phyloP scores from a whole-genome alignment of 1,139 yeast genomes.

The Blastobotrys aristatus region DNA sequence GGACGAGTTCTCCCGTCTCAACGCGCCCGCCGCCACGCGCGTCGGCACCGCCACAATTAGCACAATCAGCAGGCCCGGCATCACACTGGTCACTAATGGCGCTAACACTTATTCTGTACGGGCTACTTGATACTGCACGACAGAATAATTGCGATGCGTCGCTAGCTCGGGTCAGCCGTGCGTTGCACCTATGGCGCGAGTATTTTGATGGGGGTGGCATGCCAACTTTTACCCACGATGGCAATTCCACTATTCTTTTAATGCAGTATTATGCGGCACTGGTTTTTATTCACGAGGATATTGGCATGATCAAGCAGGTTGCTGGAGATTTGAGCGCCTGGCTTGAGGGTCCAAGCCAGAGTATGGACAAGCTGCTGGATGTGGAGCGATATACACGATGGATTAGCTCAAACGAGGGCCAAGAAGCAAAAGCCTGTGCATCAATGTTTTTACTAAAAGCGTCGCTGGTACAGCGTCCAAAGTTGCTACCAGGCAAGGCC shows the following conservation, averaged over 20 bases:
- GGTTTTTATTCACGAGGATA: slow-evolving; percentile 30
- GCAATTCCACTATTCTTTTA: slow-evolving; percentile 15
- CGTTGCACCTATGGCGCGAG: slow-evolving; percentile 31
- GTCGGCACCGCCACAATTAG: too few relatives aligned
- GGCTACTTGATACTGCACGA: slow-evolving; percentile 28
- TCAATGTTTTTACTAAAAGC: slow-evolving; percentile 23
- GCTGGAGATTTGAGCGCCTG: slow-evolving; percentile 3
- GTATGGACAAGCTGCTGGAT: slow-evolving; percentile 9
- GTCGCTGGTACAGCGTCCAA: background rate
- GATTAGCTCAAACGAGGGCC: slow-evolving; percentile 28
- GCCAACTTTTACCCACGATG: background rate
- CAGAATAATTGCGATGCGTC: background rate
- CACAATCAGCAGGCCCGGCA: background rate
- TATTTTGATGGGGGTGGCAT: slow-evolving; percentile 28
- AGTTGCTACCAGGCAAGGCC: slow-evolving; percentile 14
- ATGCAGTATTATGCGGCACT: slow-evolving; percentile 29
- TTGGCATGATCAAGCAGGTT: slow-evolving; percentile 16
- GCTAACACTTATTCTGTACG: slow-evolving; percentile 27
- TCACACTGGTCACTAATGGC: slow-evolving; percentile 32
- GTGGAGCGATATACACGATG: slow-evolving; percentile 23
- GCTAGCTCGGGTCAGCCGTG: slow-evolving; percentile 28
- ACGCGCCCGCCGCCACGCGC: too few relatives aligned
- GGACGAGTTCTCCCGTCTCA: too few relatives aligned
- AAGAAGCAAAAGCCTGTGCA: slow-evolving; percentile 26
- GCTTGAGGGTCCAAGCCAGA: slow-evolving; percentile 4